Evolutionary conservation across 352 stramenopile species (phyloP), one percentile per base, ranked within the genome.

Genomic region (Phytophthora aleatoria): DNA sequence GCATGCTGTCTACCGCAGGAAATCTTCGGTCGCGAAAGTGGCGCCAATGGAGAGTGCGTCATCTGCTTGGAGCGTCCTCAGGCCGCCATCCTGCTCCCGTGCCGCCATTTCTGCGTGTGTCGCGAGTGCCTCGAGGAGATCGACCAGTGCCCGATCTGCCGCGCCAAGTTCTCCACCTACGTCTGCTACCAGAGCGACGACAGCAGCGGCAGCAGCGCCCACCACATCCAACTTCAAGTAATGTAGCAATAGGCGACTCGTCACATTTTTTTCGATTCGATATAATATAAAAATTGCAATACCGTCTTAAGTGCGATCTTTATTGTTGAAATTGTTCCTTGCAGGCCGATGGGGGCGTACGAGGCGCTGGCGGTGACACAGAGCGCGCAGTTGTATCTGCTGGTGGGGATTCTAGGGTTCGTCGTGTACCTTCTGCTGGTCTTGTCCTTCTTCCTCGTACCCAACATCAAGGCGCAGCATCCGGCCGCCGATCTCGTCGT

Each of bases 401-500:
- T 78, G 13, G 77, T 83, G 36, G 83, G 87, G n/a, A 44, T 83
- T 50, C 47, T 92, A 27, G 85, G 85, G 28, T 39, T 73, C 4
- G 57, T 87, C 16, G 45, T 89, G 13, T 84, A 95, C 50, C 64
- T 91, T 45, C 57, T 91, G 41, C 64, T 93, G 10, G 61, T 95
- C 36, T 64, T 82, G 16, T 92, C 87, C 9, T 95, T 86, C 52
- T 72, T 91, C 33, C 64, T 88, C 27, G 71, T 93, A 42, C 83
- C 87, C 12, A 89, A 79, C 56, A 86, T 95, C 70, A 86, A 87
- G 44, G 79, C 81, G 56, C 87, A 95, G 50, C 87, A 95, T 58
- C 87, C 87, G 26, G 84, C 83, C 10, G 87, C 83, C 2, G 59
- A 85, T 36, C 73, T 95, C 57, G 80, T 95, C n/a, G 66, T 89